These are phyloP conservation scores for Aquilaria agallochum DNA, from an alignment of 441 rosid genomes.

Conservation along the genomic window DNA sequence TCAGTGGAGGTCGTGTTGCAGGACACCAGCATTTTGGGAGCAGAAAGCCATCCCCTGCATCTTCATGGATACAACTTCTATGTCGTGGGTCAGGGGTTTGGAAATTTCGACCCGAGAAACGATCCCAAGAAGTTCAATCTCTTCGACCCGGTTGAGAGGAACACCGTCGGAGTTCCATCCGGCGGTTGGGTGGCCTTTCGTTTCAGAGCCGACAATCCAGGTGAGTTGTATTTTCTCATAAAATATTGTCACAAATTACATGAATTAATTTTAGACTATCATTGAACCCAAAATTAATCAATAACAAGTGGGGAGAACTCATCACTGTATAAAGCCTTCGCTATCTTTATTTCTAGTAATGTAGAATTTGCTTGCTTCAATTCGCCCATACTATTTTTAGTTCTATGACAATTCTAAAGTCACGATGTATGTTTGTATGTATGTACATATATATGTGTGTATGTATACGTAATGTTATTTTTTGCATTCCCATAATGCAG, in stretches of 20 bases:
- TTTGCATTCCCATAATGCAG: conserved; percentile 18
- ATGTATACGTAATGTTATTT: not conserved
- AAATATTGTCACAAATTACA: not conserved
- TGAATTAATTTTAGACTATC: not conserved
- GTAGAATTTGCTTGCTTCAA: too few species aligned
- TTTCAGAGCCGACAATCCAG: conserved; percentile 59
- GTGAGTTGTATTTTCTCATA: conserved; percentile 16
- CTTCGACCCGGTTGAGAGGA: conserved; percentile 56
- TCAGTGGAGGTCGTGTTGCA: conserved; percentile 62
- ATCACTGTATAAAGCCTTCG: too few species aligned
- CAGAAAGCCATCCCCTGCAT: conserved; percentile 72
- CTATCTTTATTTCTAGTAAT: too few species aligned
- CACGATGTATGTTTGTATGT: too few species aligned
- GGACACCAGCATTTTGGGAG: conserved; percentile 59
- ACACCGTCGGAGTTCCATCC: conserved; percentile 53
- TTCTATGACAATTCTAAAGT: too few species aligned
- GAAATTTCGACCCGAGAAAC: conserved; percentile 43
- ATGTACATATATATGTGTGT: not conserved
- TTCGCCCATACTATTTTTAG: too few species aligned
- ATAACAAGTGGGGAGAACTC: too few species aligned
- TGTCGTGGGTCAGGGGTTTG: conserved; percentile 65
- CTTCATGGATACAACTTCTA: conserved; percentile 60
- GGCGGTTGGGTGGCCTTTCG: conserved; percentile 69
- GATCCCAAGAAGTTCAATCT: conserved; percentile 50
- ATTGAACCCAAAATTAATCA: too few species aligned